Evolutionary conservation across 306 rosid species (phyloP).

Genomic region (Cucurbita moschata): DNA sequence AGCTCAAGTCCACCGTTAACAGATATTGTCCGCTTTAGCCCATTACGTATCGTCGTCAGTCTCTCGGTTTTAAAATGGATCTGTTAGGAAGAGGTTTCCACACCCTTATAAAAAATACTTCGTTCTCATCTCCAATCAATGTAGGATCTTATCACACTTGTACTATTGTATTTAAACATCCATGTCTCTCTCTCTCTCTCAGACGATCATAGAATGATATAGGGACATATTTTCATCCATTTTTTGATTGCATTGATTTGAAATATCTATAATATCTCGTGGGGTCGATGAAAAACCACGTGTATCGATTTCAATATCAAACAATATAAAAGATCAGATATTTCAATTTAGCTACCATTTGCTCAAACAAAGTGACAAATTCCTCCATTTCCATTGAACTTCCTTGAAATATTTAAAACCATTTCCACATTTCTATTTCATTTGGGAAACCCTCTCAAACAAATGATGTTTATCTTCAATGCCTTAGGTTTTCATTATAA

Average conservation of each 20-base stretch:
- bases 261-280: neutral
- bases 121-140: no score
- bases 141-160: no score
- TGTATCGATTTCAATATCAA: neutral
- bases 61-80: no score
- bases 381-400: neutral
- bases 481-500: neutral
- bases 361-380: neutral
- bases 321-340: neutral
- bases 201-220: neutral
- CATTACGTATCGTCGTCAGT: no score
- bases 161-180: neutral
- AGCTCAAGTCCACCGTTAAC: no score
- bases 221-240: neutral
- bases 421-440: neutral
- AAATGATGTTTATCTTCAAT: conserved; percentile 1
- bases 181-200: neutral
- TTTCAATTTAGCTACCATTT: neutral
- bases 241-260: neutral
- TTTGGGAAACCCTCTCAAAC: neutral
- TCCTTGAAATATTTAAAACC: neutral
- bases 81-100: no score
- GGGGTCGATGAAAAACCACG: neutral
- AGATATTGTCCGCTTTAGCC: no score
- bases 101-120: no score